These are phyloP conservation scores for Podospora tetraspora DNA, from an alignment of 495 filamentous ascomycete genomes.

Conservation along the genomic window DNA sequence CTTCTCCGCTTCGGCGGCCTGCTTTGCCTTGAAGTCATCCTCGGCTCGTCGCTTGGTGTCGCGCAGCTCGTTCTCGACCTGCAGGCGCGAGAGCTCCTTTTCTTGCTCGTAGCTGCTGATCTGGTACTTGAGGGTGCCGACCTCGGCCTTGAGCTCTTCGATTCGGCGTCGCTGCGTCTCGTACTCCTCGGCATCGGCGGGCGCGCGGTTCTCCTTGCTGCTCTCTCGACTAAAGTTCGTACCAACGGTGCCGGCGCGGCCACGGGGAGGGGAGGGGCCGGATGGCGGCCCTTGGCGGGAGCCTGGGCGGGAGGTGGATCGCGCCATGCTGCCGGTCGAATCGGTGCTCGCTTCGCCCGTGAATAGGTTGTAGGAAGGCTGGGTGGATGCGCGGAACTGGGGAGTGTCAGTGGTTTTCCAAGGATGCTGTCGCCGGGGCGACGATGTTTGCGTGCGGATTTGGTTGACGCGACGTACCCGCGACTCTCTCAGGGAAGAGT, in stretches of 20 bases:
- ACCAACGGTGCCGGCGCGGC: slow-evolving; percentile 23
- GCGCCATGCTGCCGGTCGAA: slow-evolving; percentile 27
- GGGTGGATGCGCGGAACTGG: slow-evolving; percentile 32
- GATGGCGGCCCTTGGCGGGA: slow-evolving; percentile 33
- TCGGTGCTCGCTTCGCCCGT: slow-evolving; percentile 43
- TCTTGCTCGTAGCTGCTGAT: slow-evolving; percentile 74
- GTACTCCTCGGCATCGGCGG: slow-evolving; percentile 46
- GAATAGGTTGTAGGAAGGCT: slow-evolving; percentile 59
- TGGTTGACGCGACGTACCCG: slow-evolving; percentile 37
- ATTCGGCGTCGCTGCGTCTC: slow-evolving; percentile 44
- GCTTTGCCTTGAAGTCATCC: slow-evolving; percentile 75
- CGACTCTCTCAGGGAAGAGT: slow-evolving; percentile 32
- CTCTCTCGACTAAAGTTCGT: slow-evolving; percentile 34
- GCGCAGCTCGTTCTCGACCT: slow-evolving; percentile 76
- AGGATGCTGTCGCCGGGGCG: background rate
- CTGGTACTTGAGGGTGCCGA: slow-evolving; percentile 49
- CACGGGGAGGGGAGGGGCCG: slow-evolving; percentile 32
- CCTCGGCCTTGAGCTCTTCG: slow-evolving; percentile 52
- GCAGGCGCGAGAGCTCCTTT: slow-evolving; percentile 66
- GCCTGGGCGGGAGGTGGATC: slow-evolving; percentile 35
- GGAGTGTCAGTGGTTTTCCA: background rate
- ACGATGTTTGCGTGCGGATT: background rate
- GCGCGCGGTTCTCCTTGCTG: slow-evolving; percentile 47
- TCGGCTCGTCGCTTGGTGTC: slow-evolving; percentile 70
- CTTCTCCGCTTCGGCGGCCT: slow-evolving; percentile 66